Percentiles rank a stretch among this genome's conserved stretches.
These are phyloP conservation scores for Paraphaeosphaeria minitans DNA, from an alignment of 2,329 filamentous ascomycete genomes.

Conservation along the genomic window DNA sequence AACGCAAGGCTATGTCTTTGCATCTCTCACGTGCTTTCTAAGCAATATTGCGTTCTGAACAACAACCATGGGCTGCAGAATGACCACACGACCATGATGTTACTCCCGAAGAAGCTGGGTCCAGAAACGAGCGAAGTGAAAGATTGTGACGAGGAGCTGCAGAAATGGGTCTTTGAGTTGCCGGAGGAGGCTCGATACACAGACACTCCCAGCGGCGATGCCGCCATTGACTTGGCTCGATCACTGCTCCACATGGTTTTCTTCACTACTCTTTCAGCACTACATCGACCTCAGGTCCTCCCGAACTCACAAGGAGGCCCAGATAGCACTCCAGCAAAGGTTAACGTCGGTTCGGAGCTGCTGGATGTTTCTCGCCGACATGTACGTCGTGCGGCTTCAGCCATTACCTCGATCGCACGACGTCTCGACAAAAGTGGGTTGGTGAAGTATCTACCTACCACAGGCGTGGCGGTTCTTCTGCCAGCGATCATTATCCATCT, in stretches of 20 bases:
- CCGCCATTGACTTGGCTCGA: conserved; percentile 63
- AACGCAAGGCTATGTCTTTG: conserved; percentile 89
- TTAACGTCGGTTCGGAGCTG: conserved; percentile 61
- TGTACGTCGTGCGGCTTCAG: conserved; percentile 80
- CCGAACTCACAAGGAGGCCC: conserved; percentile 67
- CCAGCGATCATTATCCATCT: conserved; percentile 94
- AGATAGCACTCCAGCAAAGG: conserved; percentile 50
- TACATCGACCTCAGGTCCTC: conserved; percentile 89
- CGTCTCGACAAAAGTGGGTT: conserved; percentile 74
- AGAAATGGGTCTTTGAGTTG: conserved; percentile 75
- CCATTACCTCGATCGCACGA: conserved; percentile 83
- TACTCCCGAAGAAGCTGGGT: conserved; percentile 85
- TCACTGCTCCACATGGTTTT: conserved; percentile 92
- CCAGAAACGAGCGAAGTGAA: conserved; percentile 82
- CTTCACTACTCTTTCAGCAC: conserved; percentile 85
- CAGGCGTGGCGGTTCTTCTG: conserved; percentile 86
- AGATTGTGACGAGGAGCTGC: conserved; percentile 77
- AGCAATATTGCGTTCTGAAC: conserved; percentile 90
- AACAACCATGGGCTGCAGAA: conserved; percentile 75
- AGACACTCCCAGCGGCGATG: too few relatives aligned
- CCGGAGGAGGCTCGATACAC: conserved; percentile 73
- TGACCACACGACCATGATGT: conserved; percentile 80
- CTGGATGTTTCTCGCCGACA: conserved; percentile 83
- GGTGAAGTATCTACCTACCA: conserved; percentile 82
- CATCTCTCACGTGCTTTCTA: conserved; percentile 85